Evolutionary conservation across 371 early-diverging fungal species (phyloP).

Genomic region (Syncephalastrum sp.): DNA sequence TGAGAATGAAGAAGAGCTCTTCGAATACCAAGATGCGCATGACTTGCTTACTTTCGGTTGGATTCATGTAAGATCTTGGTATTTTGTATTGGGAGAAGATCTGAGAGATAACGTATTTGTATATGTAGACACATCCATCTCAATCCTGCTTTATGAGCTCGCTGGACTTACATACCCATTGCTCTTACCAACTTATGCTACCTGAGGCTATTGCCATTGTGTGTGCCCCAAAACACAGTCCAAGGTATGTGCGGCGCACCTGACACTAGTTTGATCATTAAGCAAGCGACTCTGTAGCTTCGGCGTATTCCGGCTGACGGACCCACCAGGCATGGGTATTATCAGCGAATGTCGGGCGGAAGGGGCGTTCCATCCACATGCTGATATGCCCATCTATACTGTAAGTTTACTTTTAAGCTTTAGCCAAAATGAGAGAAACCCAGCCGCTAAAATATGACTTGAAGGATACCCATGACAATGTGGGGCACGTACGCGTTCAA

Average conservation of each 20-base stretch:
- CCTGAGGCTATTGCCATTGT: conserved; percentile 96
- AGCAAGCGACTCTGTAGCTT: conserved; percentile 34
- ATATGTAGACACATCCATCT: conserved; percentile 81
- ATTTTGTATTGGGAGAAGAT: neutral
- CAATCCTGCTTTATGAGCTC: conserved; percentile 94
- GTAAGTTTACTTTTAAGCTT: conserved; percentile 28
- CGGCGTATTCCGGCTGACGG: conserved; percentile 88
- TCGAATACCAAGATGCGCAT: conserved; percentile 70
- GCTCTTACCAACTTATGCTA: conserved; percentile 88
- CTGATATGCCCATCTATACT: conserved; percentile 61
- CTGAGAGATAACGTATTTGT: neutral
- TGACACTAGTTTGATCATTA: neutral
- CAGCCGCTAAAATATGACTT: too few species aligned
- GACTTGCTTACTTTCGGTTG: conserved; percentile 89
- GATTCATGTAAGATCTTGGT: conserved; percentile 72
- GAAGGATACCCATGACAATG: too few species aligned
- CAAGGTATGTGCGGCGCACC: conserved; percentile 46
- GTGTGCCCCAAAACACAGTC: conserved; percentile 74
- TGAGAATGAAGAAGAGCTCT: conserved; percentile 85
- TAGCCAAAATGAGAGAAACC: too few species aligned
- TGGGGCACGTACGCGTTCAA: too few species aligned
- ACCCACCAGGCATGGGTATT: conserved; percentile 83
- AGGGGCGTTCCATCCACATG: conserved; percentile 86
- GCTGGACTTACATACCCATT: conserved; percentile 92
- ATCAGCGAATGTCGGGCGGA: conserved; percentile 73